These are phyloP conservation scores for Pythium aristosporum DNA, from an alignment of 352 stramenopile species.

Conservation along the genomic window DNA sequence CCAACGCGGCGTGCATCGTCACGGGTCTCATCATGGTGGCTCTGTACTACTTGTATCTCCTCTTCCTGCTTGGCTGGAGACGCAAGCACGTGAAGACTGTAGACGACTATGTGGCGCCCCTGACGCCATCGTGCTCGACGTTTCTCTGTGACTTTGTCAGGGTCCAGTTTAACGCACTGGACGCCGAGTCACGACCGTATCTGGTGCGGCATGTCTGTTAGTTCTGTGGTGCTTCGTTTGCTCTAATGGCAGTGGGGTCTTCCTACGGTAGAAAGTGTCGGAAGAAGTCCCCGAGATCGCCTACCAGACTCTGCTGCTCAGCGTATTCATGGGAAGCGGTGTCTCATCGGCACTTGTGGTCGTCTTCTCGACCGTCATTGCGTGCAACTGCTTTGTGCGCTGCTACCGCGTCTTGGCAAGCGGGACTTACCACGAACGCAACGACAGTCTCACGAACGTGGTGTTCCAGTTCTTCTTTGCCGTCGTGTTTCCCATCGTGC, in stretches of 20 bases:
- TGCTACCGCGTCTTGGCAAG: conserved; percentile 17
- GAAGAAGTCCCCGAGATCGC: conserved; percentile 23
- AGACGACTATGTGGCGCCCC: conserved; percentile 8
- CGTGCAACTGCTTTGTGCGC: conserved; percentile 18
- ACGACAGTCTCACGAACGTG: conserved; percentile 22
- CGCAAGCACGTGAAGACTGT: conserved; percentile 15
- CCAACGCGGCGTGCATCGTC: neutral
- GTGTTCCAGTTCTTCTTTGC: conserved; percentile 23
- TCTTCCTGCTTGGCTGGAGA: conserved; percentile 15
- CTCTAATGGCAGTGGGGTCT: neutral
- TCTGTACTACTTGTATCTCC: conserved; percentile 20
- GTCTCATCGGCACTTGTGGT: neutral
- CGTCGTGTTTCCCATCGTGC: conserved; percentile 9
- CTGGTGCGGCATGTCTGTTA: conserved; percentile 8
- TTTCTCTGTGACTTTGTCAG: conserved; percentile 16
- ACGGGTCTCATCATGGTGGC: neutral
- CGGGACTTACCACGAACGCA: conserved; percentile 22
- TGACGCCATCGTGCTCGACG: conserved; percentile 4
- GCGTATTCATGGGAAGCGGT: conserved; percentile 13
- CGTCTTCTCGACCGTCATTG: neutral
- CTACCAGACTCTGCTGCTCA: conserved; percentile 26
- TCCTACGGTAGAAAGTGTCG: conserved; percentile 19
- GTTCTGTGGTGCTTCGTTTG: neutral
- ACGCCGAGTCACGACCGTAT: conserved; percentile 17
- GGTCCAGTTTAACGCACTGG: conserved; percentile 11